Conservation (phyloP, 768 basidiomycete genomes). For the Pulveroboletus sp. region DNA sequence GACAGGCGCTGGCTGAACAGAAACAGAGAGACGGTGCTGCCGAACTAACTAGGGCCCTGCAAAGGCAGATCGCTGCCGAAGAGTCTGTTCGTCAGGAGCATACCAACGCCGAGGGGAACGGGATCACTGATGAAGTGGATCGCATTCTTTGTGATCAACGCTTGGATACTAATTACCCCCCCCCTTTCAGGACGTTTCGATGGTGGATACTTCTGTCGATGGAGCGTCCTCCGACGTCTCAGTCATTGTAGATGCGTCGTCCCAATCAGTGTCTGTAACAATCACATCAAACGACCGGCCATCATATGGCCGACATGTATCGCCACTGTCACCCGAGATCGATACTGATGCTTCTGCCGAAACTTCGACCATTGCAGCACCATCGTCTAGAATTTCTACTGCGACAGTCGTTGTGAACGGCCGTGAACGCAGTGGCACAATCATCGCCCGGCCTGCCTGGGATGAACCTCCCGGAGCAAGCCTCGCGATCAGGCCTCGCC, state of each 20-base stretch:
- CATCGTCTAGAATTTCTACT: constrained; percentile 57
- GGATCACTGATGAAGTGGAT: constrained; percentile 24
- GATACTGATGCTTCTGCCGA: constrained; percentile 62
- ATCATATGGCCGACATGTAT: constrained; percentile 17
- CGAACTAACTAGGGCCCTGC: constrained; percentile 54
- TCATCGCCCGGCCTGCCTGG: constrained; percentile 64
- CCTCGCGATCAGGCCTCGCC: constrained; percentile 27
- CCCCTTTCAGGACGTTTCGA: constrained; percentile 31
- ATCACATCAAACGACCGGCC: constrained; percentile 20
- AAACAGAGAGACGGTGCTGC: constrained; percentile 53
- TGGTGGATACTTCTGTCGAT: constrained; percentile 24
- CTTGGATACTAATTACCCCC: constrained; percentile 6
- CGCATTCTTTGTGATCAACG: neutral
- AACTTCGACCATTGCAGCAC: constrained; percentile 55
- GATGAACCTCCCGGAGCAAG: constrained; percentile 34
- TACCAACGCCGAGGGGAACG: constrained; percentile 3
- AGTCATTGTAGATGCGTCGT: constrained; percentile 19
- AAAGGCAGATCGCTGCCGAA: constrained; percentile 42
- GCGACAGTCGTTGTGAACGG: constrained; percentile 51
- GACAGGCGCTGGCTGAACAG: constrained; percentile 50
- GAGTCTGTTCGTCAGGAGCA: constrained; percentile 20
- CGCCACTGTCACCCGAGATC: constrained; percentile 36
- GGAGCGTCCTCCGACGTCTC: constrained; percentile 18
- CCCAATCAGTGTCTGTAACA: constrained; percentile 13
- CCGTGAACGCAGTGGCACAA: constrained; percentile 73